Conservation (phyloP, 2,329 filamentous ascomycete species). For the Ophiostoma angusticollis region DNA sequence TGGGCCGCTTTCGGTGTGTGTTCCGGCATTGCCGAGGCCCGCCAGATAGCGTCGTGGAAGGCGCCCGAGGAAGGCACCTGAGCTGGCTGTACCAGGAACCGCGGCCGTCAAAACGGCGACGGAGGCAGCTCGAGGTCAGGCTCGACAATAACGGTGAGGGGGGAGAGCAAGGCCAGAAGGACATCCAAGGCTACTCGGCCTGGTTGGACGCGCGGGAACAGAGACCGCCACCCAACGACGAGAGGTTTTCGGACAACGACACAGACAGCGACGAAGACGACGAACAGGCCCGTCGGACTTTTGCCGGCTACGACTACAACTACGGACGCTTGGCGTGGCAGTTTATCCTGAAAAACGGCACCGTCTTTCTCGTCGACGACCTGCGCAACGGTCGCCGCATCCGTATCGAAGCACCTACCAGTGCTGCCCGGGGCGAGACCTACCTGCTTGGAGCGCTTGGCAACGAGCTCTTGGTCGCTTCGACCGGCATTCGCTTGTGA, state of each 20-base stretch:
- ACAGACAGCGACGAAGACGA: neutral
- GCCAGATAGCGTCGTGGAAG: neutral
- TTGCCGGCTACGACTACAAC: slow-evolving; percentile 6
- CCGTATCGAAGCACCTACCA: slow-evolving; percentile 1
- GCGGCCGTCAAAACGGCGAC: neutral
- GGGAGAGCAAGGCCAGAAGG: neutral
- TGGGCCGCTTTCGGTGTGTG: slow-evolving; percentile 7
- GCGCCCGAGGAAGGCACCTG: neutral
- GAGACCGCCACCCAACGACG: neutral
- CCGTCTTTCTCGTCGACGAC: slow-evolving; percentile 12
- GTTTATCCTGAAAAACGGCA: neutral
- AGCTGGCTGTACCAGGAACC: slow-evolving; percentile 1
- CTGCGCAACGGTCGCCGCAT: slow-evolving; percentile 6
- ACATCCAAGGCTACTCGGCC: too few species aligned
- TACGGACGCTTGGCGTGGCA: slow-evolving; percentile 13
- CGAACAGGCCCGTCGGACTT: neutral
- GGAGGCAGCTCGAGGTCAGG: neutral
- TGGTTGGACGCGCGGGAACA: too few species aligned
- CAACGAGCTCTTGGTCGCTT: slow-evolving; percentile 8
- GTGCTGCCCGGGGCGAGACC: slow-evolving; percentile 3
- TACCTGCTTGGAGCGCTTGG: slow-evolving; percentile 7
- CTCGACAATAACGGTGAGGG: neutral
- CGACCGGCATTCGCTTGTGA: slow-evolving; percentile 5
- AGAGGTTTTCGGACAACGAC: neutral
- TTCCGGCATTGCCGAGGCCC: slow-evolving; percentile 7